Evolutionary conservation across 257 asterid genomes (phyloP).

Genomic region (Euphrasia confusa): DNA sequence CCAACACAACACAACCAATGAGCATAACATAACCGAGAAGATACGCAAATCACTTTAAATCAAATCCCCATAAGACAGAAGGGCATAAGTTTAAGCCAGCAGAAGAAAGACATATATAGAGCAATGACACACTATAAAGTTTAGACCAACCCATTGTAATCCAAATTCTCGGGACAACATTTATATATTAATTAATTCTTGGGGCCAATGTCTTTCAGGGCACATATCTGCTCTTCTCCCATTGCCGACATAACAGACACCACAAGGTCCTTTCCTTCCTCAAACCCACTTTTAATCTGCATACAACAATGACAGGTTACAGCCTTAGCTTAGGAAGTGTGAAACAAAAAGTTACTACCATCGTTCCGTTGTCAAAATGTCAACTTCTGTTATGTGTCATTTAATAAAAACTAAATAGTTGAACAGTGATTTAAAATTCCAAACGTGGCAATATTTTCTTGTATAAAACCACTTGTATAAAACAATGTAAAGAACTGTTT

Average conservation of each 20-base stretch:
- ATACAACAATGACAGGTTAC: background rate
- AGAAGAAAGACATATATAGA: background rate
- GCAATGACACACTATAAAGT: constrained; percentile 1
- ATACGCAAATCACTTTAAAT: too few species aligned
- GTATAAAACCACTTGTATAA: too few species aligned
- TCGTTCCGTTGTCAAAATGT: too few species aligned
- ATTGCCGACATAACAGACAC: constrained; percentile 62
- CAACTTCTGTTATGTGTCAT: too few species aligned
- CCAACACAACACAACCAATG: too few species aligned
- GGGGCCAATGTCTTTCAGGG: constrained; percentile 59
- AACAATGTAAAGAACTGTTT: too few species aligned
- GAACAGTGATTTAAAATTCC: too few species aligned
- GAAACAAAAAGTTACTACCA: too few species aligned
- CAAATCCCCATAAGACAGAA: background rate
- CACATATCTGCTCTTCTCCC: constrained; percentile 81
- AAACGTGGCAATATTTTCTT: too few species aligned
- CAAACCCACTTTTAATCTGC: constrained; percentile 55
- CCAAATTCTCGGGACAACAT: constrained; percentile 18
- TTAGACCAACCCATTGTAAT: background rate
- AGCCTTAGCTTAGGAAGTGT: too few species aligned
- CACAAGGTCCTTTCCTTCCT: constrained; percentile 73
- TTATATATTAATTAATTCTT: constrained; percentile 28
- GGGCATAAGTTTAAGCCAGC: background rate
- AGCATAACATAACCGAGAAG: too few species aligned
- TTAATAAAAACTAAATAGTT: too few species aligned